These are phyloP conservation scores for Diaporthe capsici DNA, from an alignment of 2,329 filamentous ascomycete species.

Conservation along the genomic window DNA sequence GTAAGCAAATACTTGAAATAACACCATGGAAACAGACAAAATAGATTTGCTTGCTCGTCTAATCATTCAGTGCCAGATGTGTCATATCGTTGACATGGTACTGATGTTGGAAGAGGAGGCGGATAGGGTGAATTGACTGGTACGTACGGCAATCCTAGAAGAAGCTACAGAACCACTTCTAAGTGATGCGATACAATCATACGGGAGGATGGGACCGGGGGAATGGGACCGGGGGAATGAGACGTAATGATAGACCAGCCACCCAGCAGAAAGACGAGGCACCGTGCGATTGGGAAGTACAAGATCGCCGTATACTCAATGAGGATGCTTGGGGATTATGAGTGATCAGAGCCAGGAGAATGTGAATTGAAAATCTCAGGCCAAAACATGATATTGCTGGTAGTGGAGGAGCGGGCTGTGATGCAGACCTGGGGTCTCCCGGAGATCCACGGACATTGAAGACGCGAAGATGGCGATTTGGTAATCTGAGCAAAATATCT, in stretches of 20 bases:
- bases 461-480: background rate
- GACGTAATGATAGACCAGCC: background rate
- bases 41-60: background rate
- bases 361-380: background rate
- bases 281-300: too few species aligned
- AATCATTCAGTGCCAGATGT: background rate
- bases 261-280: background rate
- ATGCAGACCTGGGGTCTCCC: background rate
- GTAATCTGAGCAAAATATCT: background rate
- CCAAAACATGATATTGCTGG: background rate
- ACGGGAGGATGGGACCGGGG: background rate
- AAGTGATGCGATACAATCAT: accelerated
- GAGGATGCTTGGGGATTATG: background rate
- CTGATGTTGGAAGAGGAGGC: background rate
- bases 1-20: background rate
- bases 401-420: background rate
- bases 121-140: background rate
- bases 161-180: background rate
- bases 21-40: background rate
- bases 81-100: background rate
- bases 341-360: background rate
- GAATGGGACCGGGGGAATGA: background rate
- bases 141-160: background rate
- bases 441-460: too few species aligned
- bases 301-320: background rate